A percentile compares a stretch with the other conserved stretches of the same genome.
These are phyloP conservation scores for Neurospora sp. DNA, from an alignment of 495 filamentous ascomycete species.

Conservation along the genomic window DNA sequence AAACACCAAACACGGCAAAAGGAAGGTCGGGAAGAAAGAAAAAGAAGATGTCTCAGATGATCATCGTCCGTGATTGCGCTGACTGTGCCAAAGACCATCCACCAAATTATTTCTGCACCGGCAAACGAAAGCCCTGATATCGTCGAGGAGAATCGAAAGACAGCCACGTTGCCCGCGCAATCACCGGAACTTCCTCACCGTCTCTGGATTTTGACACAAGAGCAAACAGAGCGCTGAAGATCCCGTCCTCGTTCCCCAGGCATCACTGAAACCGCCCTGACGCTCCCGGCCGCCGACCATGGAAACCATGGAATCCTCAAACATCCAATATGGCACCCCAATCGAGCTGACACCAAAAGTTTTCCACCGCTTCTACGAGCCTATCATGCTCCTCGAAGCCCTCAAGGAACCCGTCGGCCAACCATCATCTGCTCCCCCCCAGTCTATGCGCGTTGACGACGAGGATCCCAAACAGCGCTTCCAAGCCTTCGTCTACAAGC, in stretches of 20 bases:
- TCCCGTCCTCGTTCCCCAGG: not conserved
- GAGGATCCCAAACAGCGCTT: conserved; percentile 7
- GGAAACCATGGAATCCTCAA: not conserved
- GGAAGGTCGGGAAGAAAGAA: not conserved
- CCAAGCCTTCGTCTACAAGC: conserved; percentile 19
- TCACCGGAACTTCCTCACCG: not conserved
- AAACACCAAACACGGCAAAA: not conserved
- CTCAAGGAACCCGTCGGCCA: accelerated
- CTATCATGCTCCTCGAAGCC: not conserved
- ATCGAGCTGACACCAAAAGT: not conserved
- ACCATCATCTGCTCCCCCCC: not conserved
- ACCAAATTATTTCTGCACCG: not conserved
- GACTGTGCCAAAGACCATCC: not conserved
- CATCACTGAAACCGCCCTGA: not conserved
- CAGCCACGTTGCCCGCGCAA: not conserved
- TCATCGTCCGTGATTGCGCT: not conserved
- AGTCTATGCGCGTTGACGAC: not conserved
- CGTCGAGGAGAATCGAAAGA: not conserved
- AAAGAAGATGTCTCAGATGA: not conserved
- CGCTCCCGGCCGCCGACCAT: not conserved
- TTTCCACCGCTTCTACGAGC: not conserved
- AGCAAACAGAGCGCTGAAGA: not conserved
- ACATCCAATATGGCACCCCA: not conserved
- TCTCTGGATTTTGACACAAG: not conserved
- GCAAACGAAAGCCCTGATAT: not conserved